phyloP scores from a whole-genome alignment of 305 asterid genomes.

The Fraxinus platypoda region DNA sequence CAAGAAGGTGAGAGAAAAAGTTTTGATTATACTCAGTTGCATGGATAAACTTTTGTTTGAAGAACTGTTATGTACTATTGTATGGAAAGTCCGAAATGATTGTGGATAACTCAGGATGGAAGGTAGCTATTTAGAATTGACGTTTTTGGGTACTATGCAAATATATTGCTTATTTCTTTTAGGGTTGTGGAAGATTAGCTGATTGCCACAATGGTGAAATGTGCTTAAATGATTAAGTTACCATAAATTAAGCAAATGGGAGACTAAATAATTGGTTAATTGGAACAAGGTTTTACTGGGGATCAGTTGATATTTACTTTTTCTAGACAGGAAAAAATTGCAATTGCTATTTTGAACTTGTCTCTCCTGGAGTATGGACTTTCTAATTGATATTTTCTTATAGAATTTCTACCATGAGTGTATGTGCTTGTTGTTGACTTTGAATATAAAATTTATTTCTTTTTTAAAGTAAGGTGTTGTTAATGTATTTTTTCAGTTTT shows the following conservation, averaged over 20 bases:
- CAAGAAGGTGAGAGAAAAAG: neutral
- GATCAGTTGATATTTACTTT: neutral
- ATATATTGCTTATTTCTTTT: neutral
- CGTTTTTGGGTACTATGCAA: neutral
- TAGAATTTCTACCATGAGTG: neutral
- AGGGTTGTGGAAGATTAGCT: neutral
- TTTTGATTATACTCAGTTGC: constrained; percentile 9
- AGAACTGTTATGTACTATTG: constrained; percentile 1
- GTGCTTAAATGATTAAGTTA: neutral
- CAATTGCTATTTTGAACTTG: neutral
- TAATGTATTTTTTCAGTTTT: neutral
- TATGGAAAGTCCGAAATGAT: neutral
- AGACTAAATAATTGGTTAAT: neutral
- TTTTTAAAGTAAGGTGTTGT: neutral
- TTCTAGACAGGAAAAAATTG: neutral
- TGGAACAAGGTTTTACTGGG: neutral
- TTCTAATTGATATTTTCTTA: neutral
- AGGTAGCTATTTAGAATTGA: neutral
- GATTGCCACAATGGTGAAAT: neutral
- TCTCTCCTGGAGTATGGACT: neutral
- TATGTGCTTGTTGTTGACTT: neutral
- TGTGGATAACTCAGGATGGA: neutral
- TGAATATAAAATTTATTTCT: neutral
- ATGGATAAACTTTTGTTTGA: neutral
- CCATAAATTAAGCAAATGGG: neutral